These are phyloP conservation scores for Raffaelea ambrosiae DNA, from an alignment of 2,329 filamentous ascomycete genomes.

Conservation along the genomic window DNA sequence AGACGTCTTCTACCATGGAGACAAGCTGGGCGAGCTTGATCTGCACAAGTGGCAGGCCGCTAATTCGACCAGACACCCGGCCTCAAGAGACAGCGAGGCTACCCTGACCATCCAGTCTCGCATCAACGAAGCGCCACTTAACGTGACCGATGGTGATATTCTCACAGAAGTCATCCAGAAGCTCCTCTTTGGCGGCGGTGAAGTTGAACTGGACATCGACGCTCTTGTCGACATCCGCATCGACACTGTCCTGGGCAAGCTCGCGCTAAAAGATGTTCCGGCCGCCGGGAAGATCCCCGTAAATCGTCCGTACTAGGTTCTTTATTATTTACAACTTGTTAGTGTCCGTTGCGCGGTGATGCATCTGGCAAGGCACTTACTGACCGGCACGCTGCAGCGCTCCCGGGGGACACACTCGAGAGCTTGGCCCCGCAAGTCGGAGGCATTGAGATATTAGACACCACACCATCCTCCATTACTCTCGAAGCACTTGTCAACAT, in stretches of 20 bases:
- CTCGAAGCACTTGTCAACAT: slow-evolving; percentile 69
- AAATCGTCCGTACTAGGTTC: slow-evolving; percentile 66
- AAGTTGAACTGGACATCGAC: slow-evolving; percentile 64
- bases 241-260: slow-evolving; percentile 69
- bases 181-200: slow-evolving; percentile 64
- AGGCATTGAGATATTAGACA: slow-evolving; percentile 64
- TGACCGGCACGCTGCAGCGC: slow-evolving; percentile 34
- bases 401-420: slow-evolving; percentile 43
- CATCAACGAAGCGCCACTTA: slow-evolving; percentile 70
- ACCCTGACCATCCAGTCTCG: slow-evolving; percentile 65
- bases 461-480: slow-evolving; percentile 60
- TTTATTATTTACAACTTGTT: too few species aligned
- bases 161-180: slow-evolving; percentile 75
- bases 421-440: slow-evolving; percentile 55
- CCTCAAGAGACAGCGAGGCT: slow-evolving; percentile 46
- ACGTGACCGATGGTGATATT: slow-evolving; percentile 71
- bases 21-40: slow-evolving; percentile 74
- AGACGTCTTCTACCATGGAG: slow-evolving; percentile 69
- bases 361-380: slow-evolving; percentile 1
- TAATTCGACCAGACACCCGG: slow-evolving; percentile 64
- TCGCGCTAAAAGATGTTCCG: slow-evolving; percentile 76
- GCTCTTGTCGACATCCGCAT: slow-evolving; percentile 79
- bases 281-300: slow-evolving; percentile 79
- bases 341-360: too few species aligned
- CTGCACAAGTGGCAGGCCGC: slow-evolving; percentile 76